Base-by-base conservation (phyloP, 1,139 yeast genomes). In the Debaryomyces sp. region DNA sequence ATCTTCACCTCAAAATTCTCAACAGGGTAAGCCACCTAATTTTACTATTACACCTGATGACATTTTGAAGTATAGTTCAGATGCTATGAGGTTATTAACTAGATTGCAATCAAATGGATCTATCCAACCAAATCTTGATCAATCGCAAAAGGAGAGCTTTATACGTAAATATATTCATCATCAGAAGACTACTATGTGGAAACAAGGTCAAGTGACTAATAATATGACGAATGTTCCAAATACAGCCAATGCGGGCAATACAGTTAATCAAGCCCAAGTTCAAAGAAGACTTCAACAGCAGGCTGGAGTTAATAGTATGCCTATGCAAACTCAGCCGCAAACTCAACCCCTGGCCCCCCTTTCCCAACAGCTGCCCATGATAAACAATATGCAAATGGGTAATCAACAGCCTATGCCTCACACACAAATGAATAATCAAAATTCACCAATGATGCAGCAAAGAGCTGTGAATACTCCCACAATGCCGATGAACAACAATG, bases 41-140 rank as follows among this genome's bases (percentile, higher is more conserved):
- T 66, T 73, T 48, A 70, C 64, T 46, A 68, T 76, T 43, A 71
- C 79, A 5, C 71, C 70, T 22, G 78, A 75, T 45, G 81, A 76
- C 51, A 65, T 72, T 44, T 61, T 67, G 52, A 73, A 72, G 52
- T 73, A 75, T 56, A 67, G 71, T 32, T 62, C 71, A 6, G 80
- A 74, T 45, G 81, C 81, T 0, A 63, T 75, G 71, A 60, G 67
- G 12, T 60, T 74, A 34, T 66, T 75, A 47, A 52, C 63, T 21
- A 62, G 74, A 44, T 62, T 76, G 41, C 79, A 75, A 50, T 71
- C 72, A 27, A 72, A 67, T 48, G 71, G 77, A 6, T 66, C 73
- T 2, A 64, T 74, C 44, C 74, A 64, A 26, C 60, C 62, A 12
- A 66, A 64, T 37, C 61, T 71, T 55, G 72, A 70, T 47, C 72